phyloP scores from a whole-genome alignment of 2,329 filamentous ascomycete species.

The Emydomyces testavorans region DNA sequence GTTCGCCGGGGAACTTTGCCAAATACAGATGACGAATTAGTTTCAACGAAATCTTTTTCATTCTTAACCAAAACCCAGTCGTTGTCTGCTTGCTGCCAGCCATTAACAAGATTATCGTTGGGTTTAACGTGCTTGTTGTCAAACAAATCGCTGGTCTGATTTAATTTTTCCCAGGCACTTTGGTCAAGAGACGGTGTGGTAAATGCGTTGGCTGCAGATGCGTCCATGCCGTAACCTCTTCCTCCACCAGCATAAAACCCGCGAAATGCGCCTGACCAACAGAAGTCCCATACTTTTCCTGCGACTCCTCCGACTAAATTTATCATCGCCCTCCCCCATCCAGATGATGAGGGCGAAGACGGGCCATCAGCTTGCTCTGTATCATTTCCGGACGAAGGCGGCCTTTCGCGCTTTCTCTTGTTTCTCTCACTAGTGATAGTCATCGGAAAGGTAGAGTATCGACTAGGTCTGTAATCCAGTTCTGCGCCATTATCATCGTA shows the following conservation, averaged over 20 bases:
- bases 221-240: constrained; percentile 51
- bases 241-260: constrained; percentile 84
- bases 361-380: background rate
- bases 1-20: constrained; percentile 12
- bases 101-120: constrained; percentile 1
- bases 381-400: constrained; percentile 5
- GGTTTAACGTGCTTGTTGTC: background rate
- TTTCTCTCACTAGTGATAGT: constrained; percentile 4
- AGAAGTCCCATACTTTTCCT: constrained; percentile 77
- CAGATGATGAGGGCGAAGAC: constrained; percentile 5
- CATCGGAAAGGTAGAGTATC: constrained; percentile 24
- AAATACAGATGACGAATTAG: constrained; percentile 16
- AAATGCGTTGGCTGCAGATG: constrained; percentile 7
- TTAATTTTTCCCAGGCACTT: constrained; percentile 23
- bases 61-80: constrained; percentile 54
- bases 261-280: constrained; percentile 56
- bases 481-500: constrained; percentile 23
- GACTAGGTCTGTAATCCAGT: constrained; percentile 34
- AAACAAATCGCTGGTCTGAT: constrained; percentile 20
- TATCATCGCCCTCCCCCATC: constrained; percentile 29
- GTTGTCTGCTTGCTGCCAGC: constrained; percentile 2
- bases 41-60: constrained; percentile 14
- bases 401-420: constrained; percentile 13
- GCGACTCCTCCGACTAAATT: constrained; percentile 32
- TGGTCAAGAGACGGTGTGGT: constrained; percentile 18